These are phyloP conservation scores for Penicillium crystallinum DNA, from an alignment of 495 filamentous ascomycete species.

Conservation along the genomic window DNA sequence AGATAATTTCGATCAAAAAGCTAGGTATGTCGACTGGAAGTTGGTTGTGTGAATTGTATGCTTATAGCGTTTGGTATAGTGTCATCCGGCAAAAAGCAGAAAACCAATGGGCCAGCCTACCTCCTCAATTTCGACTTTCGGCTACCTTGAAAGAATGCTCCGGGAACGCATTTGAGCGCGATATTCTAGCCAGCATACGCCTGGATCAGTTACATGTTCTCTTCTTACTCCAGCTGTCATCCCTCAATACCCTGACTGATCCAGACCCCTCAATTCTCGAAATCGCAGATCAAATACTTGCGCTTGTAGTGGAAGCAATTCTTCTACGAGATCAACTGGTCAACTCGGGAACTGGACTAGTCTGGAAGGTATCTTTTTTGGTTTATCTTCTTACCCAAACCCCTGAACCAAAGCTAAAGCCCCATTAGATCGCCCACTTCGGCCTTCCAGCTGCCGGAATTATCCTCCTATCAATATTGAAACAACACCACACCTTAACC, in stretches of 20 bases:
- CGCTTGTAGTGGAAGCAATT: conserved; percentile 32
- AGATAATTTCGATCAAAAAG: conserved; percentile 12
- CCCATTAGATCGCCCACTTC: conserved; percentile 27
- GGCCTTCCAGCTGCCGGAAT: conserved; percentile 40
- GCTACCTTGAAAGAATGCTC: conserved; percentile 21
- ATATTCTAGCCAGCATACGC: conserved; percentile 33
- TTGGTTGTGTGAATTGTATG: too few relatives aligned
- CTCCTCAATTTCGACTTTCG: conserved; percentile 22
- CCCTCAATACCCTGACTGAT: conserved; percentile 26
- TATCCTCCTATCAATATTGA: conserved; percentile 32
- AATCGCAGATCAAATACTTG: conserved; percentile 31
- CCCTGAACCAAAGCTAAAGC: background rate
- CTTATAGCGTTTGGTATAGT: conserved; percentile 2
- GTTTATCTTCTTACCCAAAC: too few relatives aligned
- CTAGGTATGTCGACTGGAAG: conserved; percentile 13
- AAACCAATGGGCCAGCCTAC: conserved; percentile 22
- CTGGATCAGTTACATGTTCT: conserved; percentile 37
- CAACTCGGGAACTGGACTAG: conserved; percentile 34
- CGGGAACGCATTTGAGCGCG: conserved; percentile 25
- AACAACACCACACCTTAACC: conserved; percentile 12
- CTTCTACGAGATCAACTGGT: conserved; percentile 33
- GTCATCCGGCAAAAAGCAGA: conserved; percentile 21
- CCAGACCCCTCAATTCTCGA: conserved; percentile 28
- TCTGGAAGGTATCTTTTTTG: conserved; percentile 32
- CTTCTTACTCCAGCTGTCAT: conserved; percentile 30